Base-by-base conservation (phyloP, 306 rosid genomes). In the Prunus campanulata region DNA sequence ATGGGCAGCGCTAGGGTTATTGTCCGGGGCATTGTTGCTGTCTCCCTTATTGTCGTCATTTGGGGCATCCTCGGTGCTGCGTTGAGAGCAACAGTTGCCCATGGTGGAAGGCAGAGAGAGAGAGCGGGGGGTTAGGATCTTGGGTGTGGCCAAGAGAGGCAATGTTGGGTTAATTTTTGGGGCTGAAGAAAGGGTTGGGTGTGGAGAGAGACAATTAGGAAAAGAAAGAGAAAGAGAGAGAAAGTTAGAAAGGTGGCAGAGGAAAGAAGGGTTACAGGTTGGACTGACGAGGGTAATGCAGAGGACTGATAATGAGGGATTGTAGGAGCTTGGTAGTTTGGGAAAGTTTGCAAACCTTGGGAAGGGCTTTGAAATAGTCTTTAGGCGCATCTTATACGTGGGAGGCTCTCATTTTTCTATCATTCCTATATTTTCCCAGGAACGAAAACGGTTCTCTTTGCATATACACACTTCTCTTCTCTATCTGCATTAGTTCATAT, bases 41-140 rank as follows among this genome's bases (percentile, higher is more conserved):
- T 84, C 90, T 73, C 80, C 86, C 78, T 87, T 87, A 4, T 60
- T 77, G 42, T 68, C 69, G 0, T 57, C 55, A 19, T 25, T 44
- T 4, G 73, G 89, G 67, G 82, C 83, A 25, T 83, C 88, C 13
- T 78, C 74, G 65, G 88, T 82, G 77, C 71, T 79, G 72, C 90
- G 89, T 16, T 87, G 87, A 70, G 98, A 89, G 92, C 98, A 96
- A 82, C 99, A 96, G 66, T 92, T 96, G 75, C 99, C 99, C 99
- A 96, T 96, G 88, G 86, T 44, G 77, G 81, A 57, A 80, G 81
- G 82, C 81, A 75, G 81, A 76, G 69, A 72, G 65, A 69, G 74
- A 19, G 25, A 6, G 29, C 8, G 24, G 57, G 66, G 22, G 48
- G 71, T 39, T 73, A 74, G 72, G 78, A 54, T 35, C n/a, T 63